Percentiles rank a stretch among this genome's conserved stretches.
Conservation (phyloP, 108 stramenopile species). For the Asterionellopsis glacialis region DNA sequence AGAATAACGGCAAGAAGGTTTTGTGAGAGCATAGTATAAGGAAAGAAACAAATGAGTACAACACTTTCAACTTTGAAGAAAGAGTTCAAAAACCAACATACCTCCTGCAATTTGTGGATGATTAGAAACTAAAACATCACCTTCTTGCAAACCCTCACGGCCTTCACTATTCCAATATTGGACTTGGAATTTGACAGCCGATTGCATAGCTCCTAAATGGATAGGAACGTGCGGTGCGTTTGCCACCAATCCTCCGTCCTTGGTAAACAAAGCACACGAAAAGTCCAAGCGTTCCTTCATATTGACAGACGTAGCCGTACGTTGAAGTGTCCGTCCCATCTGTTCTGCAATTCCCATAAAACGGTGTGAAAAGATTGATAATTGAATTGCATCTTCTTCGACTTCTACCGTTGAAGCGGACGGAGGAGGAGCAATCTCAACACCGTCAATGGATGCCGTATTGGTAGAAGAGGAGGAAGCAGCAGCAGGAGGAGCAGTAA, state of each 20-base stretch:
- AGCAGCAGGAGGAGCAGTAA: no score
- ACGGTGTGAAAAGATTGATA: constrained; percentile 91
- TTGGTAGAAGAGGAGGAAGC: neutral
- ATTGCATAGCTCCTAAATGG: constrained; percentile 97
- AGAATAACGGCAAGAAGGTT: no score
- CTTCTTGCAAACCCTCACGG: constrained; percentile 83
- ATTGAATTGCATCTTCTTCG: constrained; percentile 84
- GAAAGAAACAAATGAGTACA: no score
- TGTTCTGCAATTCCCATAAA: constrained; percentile 99
- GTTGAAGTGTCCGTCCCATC: constrained; percentile 96
- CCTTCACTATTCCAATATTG: constrained; percentile 84
- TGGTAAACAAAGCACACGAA: constrained; percentile 94
- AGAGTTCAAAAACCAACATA: constrained; percentile 22
- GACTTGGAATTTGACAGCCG: constrained; percentile 91
- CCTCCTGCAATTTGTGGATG: constrained; percentile 97
- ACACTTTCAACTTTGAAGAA: constrained; percentile 10
- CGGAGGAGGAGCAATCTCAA: neutral
- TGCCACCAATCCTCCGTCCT: constrained; percentile 93
- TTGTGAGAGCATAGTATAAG: no score
- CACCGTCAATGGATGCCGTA: neutral
- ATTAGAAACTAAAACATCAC: constrained; percentile 96
- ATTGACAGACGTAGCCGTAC: constrained; percentile 95
- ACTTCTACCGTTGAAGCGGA: constrained; percentile 17
- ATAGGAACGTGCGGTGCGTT: constrained; percentile 99
- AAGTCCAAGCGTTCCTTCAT: constrained; percentile 99